Evolutionary conservation across 2,329 filamentous ascomycete species (phyloP), one percentile per base, ranked within the genome.

Genomic region (Ophiocordyceps polyrhachis-furcata): DNA sequence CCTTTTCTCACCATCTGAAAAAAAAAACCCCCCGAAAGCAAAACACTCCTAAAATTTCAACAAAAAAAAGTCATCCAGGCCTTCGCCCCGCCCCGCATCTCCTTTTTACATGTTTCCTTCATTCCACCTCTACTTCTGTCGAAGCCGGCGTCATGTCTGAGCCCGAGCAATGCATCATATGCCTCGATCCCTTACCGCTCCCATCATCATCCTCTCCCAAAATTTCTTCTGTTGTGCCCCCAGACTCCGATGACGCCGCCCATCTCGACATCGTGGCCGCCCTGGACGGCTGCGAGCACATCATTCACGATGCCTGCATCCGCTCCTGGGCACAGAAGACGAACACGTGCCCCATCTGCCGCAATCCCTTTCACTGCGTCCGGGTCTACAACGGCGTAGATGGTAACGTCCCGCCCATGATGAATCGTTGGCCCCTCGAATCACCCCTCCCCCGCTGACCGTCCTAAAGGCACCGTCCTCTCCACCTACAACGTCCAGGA

Each of bases 311-410:
- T 66, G 79, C 82, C 44, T 98, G 91, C 62, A 73, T 98, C 53
- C 82, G 83, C 54, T 85, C 87, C 53, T 98, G 91, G 91, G 86
- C 89, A 41, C 85, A 93, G 64, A 83, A 93, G 61, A 89, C 91
- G 50, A 98, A 96, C 64, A 95, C 88, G 59, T 98, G 91, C 62
- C 91, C 91, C 41, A 94, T 98, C 62, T 98, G 91, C 65, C 83
- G 91, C 53, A 83, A 85, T 55, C 78, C 74, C 50, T 96, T 98
- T 68, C 89, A 96, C 63, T 67, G 81, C 54, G 88, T 98, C 52
- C 79, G 91, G 59, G 79, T 98, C 49, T 82, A 82, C 61, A 77
- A 83, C 57, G 76, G 73, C 52, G 66, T 87, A 56, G 83, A 85
- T 70, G 85, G 86, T 91, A 47, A 50, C 2, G 14, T 31, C 15